Evolutionary conservation across 495 filamentous ascomycete genomes (phyloP), one percentile per base, ranked within the genome.

Genomic region (Xylaria venustula): DNA sequence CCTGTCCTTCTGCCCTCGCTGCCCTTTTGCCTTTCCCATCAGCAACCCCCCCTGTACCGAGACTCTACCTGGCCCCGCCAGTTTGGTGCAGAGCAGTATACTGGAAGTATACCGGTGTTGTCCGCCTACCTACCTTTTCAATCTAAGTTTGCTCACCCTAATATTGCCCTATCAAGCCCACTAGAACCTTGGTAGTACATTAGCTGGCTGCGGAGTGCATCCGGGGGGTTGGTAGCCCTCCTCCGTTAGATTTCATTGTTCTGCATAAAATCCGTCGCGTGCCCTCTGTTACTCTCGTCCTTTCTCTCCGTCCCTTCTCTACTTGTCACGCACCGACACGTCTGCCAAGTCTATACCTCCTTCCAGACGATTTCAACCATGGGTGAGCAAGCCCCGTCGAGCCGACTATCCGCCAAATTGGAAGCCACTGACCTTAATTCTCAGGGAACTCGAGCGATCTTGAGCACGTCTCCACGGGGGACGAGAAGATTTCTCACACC

Each of bases 401-500:
- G n/a, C 30, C 11, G 0, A 28, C 22, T 17, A 15, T 12, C 4
- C 11, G 15, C 22, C 26, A 25, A 44, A 1, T 6, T 1, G 20
- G 3, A 26, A 23, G 40, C 42, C n/a, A 37, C 41, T 57, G 28
- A 57, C 54, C 28, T 7, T 5, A 15, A 9, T 48, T 23, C 12
- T 5, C 42, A 57, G 54, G 48, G 17, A 47, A 20, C 58, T 61
- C 58, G 14, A 61, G 58, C 50, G 58, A 61, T 28, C 40, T 61
- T 32, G 58, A 61, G 28, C 58, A 41, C 28, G 50, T 54, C 15
- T 25, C 66, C 9, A 44, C 58, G 30, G 63, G 40, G 8, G 68
- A 71, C n/a, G 66, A 71, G 61, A 71, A 69, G 58, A 52, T 60
- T 50, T 19, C 59, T 1, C 64, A 58, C 44, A 65, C 67, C 12